A percentile compares a stretch with the other conserved stretches of the same genome.
phyloP scores from a whole-genome alignment of 1,284 basidiomycete species.

The Apiotrichum laibachii region DNA sequence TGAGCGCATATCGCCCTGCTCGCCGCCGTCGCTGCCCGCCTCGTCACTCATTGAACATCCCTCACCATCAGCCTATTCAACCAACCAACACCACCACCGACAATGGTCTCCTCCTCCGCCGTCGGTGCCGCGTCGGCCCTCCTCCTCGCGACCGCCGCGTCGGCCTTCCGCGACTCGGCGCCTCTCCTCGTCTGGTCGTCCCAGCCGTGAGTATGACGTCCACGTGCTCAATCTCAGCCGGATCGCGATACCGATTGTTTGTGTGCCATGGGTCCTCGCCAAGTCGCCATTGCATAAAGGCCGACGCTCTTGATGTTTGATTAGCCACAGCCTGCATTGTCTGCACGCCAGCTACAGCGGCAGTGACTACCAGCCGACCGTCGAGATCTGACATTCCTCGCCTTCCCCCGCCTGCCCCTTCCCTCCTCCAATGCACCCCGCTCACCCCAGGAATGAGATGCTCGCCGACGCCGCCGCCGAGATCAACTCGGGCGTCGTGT shows the following conservation, averaged over 20 bases:
- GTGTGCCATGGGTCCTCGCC: too few species aligned
- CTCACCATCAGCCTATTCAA: conserved; percentile 4
- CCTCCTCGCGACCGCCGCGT: conserved; percentile 24
- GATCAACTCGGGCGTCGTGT: conserved; percentile 33
- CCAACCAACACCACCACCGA: background rate
- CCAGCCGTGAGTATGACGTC: conserved; percentile 31
- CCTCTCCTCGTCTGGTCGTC: conserved; percentile 46
- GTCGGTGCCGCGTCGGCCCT: conserved; percentile 26
- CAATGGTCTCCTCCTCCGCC: conserved; percentile 31
- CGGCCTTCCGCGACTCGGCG: conserved; percentile 43
- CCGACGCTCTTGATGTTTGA: too few species aligned
- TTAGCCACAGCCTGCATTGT: too few species aligned
- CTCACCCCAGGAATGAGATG: conserved; percentile 25
- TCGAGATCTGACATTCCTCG: too few species aligned
- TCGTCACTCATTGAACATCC: background rate
- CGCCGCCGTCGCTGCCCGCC: too few species aligned
- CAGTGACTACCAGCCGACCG: too few species aligned
- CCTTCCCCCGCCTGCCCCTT: too few species aligned
- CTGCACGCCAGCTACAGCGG: too few species aligned
- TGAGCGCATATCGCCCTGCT: too few species aligned
- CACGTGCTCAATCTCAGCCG: background rate
- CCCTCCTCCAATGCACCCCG: too few species aligned
- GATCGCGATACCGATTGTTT: too few species aligned
- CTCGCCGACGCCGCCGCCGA: conserved; percentile 28
- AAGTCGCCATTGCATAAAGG: too few species aligned